These are phyloP conservation scores for Leptographium galeiforme DNA, from an alignment of 2,329 filamentous ascomycete genomes.

Conservation along the genomic window DNA sequence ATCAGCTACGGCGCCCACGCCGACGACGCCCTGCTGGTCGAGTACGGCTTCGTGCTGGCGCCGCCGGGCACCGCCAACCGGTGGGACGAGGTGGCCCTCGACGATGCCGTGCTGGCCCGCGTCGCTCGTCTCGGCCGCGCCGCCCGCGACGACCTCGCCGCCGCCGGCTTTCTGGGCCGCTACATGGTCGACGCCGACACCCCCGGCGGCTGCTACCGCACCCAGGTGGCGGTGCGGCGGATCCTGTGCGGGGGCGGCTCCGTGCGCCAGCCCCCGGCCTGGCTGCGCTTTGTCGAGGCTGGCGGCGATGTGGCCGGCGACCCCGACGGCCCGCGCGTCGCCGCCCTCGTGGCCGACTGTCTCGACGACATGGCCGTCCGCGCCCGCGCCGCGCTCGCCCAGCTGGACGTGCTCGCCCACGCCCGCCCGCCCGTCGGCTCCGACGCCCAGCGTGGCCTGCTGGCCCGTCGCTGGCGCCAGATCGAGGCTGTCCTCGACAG, in stretches of 20 bases:
- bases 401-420: neutral
- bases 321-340: neutral
- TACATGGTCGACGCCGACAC: slow-evolving; percentile 15
- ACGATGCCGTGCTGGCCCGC: slow-evolving; percentile 27
- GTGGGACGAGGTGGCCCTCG: slow-evolving; percentile 35
- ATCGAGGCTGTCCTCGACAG: slow-evolving; percentile 10
- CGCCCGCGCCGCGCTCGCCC: neutral
- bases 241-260: slow-evolving; percentile 3
- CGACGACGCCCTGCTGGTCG: slow-evolving; percentile 59
- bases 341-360: neutral
- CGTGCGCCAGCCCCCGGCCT: slow-evolving; percentile 1
- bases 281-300: slow-evolving; percentile 9
- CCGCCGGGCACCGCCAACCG: slow-evolving; percentile 21
- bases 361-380: neutral
- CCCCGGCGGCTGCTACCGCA: slow-evolving; percentile 13
- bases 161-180: slow-evolving; percentile 11
- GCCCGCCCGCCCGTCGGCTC: slow-evolving; percentile 1
- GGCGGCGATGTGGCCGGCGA: neutral
- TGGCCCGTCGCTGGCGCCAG: slow-evolving; percentile 11
- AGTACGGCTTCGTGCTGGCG: slow-evolving; percentile 42
- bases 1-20: slow-evolving; percentile 57
- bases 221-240: slow-evolving; percentile 13
- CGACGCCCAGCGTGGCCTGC: slow-evolving; percentile 7
- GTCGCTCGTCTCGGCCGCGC: neutral
- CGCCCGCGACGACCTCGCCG: slow-evolving; percentile 8